These are phyloP conservation scores for Tetrapisispora namnaoensis DNA, from an alignment of 805 yeast species.

Conservation along the genomic window DNA sequence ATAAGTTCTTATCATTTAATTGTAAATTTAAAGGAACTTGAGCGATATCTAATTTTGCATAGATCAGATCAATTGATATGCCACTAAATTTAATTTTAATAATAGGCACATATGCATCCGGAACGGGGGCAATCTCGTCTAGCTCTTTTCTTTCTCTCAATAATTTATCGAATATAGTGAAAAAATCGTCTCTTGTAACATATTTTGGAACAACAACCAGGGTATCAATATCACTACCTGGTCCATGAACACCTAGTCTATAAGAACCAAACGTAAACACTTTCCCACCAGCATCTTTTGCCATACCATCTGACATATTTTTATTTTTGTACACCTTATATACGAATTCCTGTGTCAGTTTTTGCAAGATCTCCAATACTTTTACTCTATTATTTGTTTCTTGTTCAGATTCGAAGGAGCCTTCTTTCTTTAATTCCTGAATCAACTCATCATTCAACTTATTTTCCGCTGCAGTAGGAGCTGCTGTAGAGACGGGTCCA, in stretches of 20 bases:
- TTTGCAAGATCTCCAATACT: conserved; percentile 62
- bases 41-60: conserved; percentile 73
- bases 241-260: conserved; percentile 92
- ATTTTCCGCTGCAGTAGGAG: conserved; percentile 75
- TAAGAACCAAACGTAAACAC: conserved; percentile 95
- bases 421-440: conserved; percentile 67
- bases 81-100: conserved; percentile 83
- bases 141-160: conserved; percentile 67
- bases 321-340: conserved; percentile 66
- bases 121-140: conserved; percentile 86
- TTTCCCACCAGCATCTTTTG: conserved; percentile 94
- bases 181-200: conserved; percentile 82
- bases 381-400: conserved; percentile 76
- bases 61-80: conserved; percentile 85
- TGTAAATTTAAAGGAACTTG: conserved; percentile 70
- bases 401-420: conserved; percentile 80
- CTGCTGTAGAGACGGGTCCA: conserved; percentile 71
- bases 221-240: conserved; percentile 96
- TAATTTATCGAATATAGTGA: conserved; percentile 64
- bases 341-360: conserved; percentile 71
- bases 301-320: conserved; percentile 97
- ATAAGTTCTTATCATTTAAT: conserved; percentile 72
- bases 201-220: conserved; percentile 96
- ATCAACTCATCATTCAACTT: conserved; percentile 66
- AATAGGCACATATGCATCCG: conserved; percentile 97